A percentile compares a stretch with the other conserved stretches of the same genome.
Conservation (phyloP, 495 filamentous ascomycete genomes). For the Penicillium manginii region DNA sequence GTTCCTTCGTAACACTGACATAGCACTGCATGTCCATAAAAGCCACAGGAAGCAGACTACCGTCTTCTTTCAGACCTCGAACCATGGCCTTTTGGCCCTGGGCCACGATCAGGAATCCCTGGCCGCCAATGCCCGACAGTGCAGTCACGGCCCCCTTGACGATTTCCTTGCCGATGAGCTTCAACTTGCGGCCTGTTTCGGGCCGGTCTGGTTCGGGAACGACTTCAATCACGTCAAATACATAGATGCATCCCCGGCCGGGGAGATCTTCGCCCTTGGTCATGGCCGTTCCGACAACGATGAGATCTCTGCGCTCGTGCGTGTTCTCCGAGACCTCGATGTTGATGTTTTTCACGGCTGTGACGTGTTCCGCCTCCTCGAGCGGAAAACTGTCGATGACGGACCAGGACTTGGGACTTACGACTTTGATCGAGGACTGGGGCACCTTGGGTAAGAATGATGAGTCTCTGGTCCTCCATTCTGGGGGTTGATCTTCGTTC, state of each 20-base stretch:
- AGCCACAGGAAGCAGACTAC: conserved; percentile 85
- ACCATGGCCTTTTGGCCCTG: conserved; percentile 99
- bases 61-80: conserved; percentile 91
- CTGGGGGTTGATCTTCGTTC: conserved; percentile 79
- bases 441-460: conserved; percentile 69
- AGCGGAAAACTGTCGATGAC: conserved; percentile 70
- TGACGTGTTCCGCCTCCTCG: conserved; percentile 72
- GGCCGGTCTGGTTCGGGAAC: conserved; percentile 85
- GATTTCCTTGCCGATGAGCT: conserved; percentile 84
- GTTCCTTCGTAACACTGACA: conserved; percentile 77
- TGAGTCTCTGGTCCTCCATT: conserved; percentile 72
- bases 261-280: conserved; percentile 87
- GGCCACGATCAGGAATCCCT: conserved; percentile 86
- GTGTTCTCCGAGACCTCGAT: conserved; percentile 90
- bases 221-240: conserved; percentile 89
- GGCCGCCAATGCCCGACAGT: conserved; percentile 83
- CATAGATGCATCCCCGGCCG: conserved; percentile 80
- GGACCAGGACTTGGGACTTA: conserved; percentile 74
- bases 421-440: conserved; percentile 69
- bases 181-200: conserved; percentile 81
- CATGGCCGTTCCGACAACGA: conserved; percentile 84
- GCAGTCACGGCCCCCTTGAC: conserved; percentile 94
- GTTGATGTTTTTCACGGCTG: conserved; percentile 79
- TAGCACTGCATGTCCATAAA: conserved; percentile 98
- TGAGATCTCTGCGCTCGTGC: conserved; percentile 76